These are phyloP conservation scores for Ulvella scutata DNA, from an alignment of 139 green algal genomes.

Conservation along the genomic window DNA sequence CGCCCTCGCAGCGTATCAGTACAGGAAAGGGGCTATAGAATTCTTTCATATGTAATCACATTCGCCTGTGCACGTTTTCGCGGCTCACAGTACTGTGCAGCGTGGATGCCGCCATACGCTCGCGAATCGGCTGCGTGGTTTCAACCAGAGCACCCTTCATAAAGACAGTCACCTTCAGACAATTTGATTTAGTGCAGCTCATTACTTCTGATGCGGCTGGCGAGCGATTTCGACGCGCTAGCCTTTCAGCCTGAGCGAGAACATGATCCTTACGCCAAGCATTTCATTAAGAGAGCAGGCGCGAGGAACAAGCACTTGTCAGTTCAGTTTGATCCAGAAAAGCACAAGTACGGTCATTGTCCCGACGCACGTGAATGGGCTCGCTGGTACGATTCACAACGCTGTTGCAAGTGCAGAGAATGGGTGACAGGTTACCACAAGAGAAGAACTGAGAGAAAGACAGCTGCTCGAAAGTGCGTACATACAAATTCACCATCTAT, in stretches of 20 bases:
- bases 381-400: not conserved
- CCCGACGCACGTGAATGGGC: too few relatives aligned
- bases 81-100: not conserved
- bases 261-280: too few relatives aligned
- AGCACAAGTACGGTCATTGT: not conserved
- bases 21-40: too few relatives aligned
- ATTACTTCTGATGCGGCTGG: too few relatives aligned
- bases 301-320: not conserved
- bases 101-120: slow-evolving; percentile 11
- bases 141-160: slow-evolving; percentile 41
- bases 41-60: too few relatives aligned
- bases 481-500: too few relatives aligned
- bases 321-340: not conserved
- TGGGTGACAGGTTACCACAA: slow-evolving; percentile 2
- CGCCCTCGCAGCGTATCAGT: too few relatives aligned
- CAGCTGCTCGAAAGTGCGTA: not conserved
- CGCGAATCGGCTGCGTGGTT: slow-evolving; percentile 16
- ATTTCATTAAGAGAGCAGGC: not conserved
- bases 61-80: slow-evolving; percentile 5
- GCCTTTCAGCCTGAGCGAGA: too few relatives aligned
- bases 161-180: slow-evolving; percentile 33
- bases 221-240: too few relatives aligned
- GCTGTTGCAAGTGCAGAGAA: not conserved
- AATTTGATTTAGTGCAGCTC: too few relatives aligned
- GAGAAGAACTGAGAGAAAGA: not conserved